Conservation (phyloP, 2,329 filamentous ascomycete species). For the Didymella pomorum region DNA sequence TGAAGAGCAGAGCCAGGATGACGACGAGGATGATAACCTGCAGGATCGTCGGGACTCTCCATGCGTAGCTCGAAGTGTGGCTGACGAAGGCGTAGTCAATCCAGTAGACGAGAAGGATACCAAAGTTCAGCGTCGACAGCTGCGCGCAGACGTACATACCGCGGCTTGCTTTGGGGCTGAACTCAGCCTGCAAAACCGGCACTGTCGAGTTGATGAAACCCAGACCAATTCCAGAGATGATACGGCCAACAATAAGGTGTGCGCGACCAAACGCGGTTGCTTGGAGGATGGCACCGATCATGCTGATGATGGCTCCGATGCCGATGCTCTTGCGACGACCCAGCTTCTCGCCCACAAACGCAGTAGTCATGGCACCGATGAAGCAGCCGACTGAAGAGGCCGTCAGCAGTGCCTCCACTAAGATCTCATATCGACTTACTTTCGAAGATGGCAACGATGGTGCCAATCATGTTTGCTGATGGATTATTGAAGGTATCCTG, state of each 20-base stretch:
- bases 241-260: constrained; percentile 29
- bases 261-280: constrained; percentile 24
- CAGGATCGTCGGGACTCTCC: constrained; percentile 26
- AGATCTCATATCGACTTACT: constrained; percentile 10
- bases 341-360: constrained; percentile 62
- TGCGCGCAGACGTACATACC: constrained; percentile 31
- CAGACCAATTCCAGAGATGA: constrained; percentile 43
- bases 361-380: constrained; percentile 46
- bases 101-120: constrained; percentile 29
- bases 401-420: neutral
- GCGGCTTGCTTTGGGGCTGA: constrained; percentile 30
- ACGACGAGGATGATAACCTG: constrained; percentile 22
- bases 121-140: constrained; percentile 28
- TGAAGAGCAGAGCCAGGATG: constrained; percentile 17
- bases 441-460: constrained; percentile 32
- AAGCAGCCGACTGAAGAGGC: constrained; percentile 50
- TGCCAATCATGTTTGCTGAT: constrained; percentile 30
- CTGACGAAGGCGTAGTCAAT: constrained; percentile 27
- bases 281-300: constrained; percentile 26
- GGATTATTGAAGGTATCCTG: constrained; percentile 38
- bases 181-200: constrained; percentile 28
- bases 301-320: constrained; percentile 26
- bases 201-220: constrained; percentile 30
- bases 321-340: constrained; percentile 52
- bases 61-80: constrained; percentile 27